Base-by-base conservation (phyloP, 2,329 filamentous ascomycete genomes). In the Ceratocystis harringtonii region DNA sequence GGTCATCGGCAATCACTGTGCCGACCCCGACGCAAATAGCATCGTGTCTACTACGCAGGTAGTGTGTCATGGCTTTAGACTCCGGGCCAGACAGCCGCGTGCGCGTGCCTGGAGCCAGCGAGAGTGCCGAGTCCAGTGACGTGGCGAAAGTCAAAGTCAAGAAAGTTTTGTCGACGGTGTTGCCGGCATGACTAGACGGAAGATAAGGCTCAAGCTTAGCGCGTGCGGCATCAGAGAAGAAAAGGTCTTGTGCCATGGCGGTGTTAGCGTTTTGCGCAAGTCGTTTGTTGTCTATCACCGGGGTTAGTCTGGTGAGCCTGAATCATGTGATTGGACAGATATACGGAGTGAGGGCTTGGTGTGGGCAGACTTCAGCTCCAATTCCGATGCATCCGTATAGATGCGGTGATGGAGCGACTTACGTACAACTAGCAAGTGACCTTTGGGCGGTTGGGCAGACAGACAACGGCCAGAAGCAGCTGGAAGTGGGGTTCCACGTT, bases 61-160 rank as follows among this genome's bases (percentile, higher is more conserved):
- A 90, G 75, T 97, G 92, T 0, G 92, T 96, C 90, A 97, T 95
- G 64, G 89, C 83, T 75, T 96, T 96, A 45, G 90, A 90, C 69
- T 86, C 80, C 0, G 87, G 83, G 2, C 92, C 92, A 1, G 92
- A 97, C 15, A 97, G 82, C 0, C 82, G 79, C 1, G 92, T 97
- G 69, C 88, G 88, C n/a, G 84, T 79, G 15, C 91, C 91, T 0
- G 90, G 90, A 0, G 86, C 80, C 32, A 92, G 80, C 1, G 91
- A 84, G 62, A 95, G 80, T 64, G 85, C 83, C 50, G 88, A 87
- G 76, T 97, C 92, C 70, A 99, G 86, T 3, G 92, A 96, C 5
- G 87, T 88, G 25, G 94, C 92, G 75, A 92, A 97, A 12, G 92
- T 96, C 50, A 96, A 80, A 1, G 92, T 96, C 62, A 90, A 81